Conservation (phyloP, 805 yeast species). For the Hanseniaspora jakobsenii region DNA sequence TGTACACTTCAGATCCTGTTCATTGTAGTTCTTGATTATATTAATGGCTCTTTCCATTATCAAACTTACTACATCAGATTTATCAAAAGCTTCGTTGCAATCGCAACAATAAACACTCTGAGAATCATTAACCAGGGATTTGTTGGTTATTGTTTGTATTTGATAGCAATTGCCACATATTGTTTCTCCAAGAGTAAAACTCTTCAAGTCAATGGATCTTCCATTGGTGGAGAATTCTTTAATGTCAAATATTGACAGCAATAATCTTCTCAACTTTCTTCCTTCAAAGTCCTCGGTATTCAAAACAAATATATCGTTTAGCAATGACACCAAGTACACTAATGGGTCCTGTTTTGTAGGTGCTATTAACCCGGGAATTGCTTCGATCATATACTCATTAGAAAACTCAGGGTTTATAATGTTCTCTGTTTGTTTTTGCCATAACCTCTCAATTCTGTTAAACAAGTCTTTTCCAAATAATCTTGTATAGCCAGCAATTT, state of each 20-base stretch:
- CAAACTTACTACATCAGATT: conserved; percentile 64
- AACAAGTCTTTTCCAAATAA: conserved; percentile 59
- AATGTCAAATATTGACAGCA: conserved; percentile 61
- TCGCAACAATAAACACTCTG: conserved; percentile 52
- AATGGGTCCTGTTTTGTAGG: conserved; percentile 56
- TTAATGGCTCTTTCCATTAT: conserved; percentile 54
- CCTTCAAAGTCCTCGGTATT: conserved; percentile 56
- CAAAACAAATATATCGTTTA: conserved; percentile 62
- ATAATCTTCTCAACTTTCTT: conserved; percentile 58
- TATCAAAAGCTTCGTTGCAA: conserved; percentile 55
- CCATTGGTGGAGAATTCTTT: conserved; percentile 70
- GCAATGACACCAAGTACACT: conserved; percentile 63
- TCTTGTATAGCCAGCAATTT: conserved; percentile 37
- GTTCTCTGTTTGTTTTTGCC: conserved; percentile 60
- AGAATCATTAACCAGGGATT: conserved; percentile 72
- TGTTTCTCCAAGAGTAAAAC: conserved; percentile 50
- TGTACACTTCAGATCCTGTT: conserved; percentile 71
- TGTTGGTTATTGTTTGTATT: conserved; percentile 19
- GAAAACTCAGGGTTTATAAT: conserved; percentile 52
- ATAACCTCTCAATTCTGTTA: conserved; percentile 51
- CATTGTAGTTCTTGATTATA: conserved; percentile 45
- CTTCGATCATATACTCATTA: conserved; percentile 60
- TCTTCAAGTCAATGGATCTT: conserved; percentile 63
- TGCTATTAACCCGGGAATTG: conserved; percentile 46
- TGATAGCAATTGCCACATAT: conserved; percentile 71